Evolutionary conservation across 2,329 filamentous ascomycete genomes (phyloP).

Genomic region (Claviceps sp.): DNA sequence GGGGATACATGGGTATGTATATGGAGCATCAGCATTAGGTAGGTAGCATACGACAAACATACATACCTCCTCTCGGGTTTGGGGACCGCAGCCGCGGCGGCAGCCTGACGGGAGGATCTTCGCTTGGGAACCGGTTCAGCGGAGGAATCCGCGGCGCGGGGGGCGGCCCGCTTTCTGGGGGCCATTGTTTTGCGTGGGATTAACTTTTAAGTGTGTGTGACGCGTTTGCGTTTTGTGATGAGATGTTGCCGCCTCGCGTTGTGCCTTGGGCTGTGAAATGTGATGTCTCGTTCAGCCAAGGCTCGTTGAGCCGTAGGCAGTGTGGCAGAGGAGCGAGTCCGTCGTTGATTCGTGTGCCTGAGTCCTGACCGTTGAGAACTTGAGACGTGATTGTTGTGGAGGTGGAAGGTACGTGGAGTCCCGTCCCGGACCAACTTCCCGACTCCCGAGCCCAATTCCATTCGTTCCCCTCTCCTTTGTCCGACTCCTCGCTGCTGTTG

Average conservation of each 20-base stretch:
- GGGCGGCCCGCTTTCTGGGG: conserved; percentile 1
- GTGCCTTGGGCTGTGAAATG: too few species aligned
- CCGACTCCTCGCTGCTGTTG: neutral
- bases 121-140: conserved; percentile 13
- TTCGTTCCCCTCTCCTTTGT: neutral
- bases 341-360: too few species aligned
- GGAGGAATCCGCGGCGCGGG: conserved; percentile 3
- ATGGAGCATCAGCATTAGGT: neutral
- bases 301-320: too few species aligned
- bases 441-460: neutral
- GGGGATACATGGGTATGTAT: neutral
- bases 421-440: too few species aligned
- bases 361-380: too few species aligned
- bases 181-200: too few species aligned
- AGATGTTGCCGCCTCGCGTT: neutral
- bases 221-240: neutral
- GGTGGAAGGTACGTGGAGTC: too few species aligned
- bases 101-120: conserved; percentile 15
- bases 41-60: neutral
- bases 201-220: too few species aligned
- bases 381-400: too few species aligned
- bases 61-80: neutral
- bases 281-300: too few species aligned
- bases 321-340: too few species aligned
- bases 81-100: neutral